Evolutionary conservation across 2,329 filamentous ascomycete species (phyloP).

Genomic region (Pseudodiploospora longispora): DNA sequence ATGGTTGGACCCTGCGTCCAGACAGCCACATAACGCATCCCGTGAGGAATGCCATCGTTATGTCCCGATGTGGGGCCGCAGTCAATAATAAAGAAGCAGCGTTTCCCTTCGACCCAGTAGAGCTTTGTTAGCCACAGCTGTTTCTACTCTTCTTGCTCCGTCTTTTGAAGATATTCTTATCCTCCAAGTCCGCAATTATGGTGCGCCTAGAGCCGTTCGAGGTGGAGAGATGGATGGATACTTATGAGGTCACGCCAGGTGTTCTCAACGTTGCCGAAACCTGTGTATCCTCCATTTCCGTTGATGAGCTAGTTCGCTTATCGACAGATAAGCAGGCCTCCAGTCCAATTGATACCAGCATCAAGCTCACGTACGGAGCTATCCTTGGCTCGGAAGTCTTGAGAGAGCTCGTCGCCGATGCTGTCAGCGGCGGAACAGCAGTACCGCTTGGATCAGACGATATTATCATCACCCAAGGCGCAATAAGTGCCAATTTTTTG

Average conservation of each 20-base stretch:
- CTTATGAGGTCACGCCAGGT: constrained; percentile 46
- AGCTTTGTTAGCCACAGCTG: neutral
- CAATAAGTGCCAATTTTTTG: constrained; percentile 80
- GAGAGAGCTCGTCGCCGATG: constrained; percentile 51
- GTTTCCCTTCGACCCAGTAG: neutral
- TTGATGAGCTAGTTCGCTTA: constrained; percentile 56
- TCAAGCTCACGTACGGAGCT: constrained; percentile 61
- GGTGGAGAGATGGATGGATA: constrained; percentile 66
- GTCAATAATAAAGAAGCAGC: neutral
- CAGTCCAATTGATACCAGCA: constrained; percentile 39
- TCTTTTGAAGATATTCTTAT: too few relatives aligned
- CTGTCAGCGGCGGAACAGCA: constrained; percentile 53
- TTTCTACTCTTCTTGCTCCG: too few relatives aligned
- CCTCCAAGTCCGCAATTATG: constrained; percentile 27
- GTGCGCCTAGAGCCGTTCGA: constrained; percentile 53
- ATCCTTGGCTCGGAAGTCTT: constrained; percentile 61
- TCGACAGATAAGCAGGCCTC: constrained; percentile 42
- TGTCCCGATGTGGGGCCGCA: too few relatives aligned
- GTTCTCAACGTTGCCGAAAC: constrained; percentile 71
- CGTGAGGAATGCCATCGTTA: too few relatives aligned
- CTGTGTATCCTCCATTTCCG: constrained; percentile 65
- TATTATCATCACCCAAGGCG: constrained; percentile 70
- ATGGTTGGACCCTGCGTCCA: too few relatives aligned
- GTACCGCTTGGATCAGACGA: constrained; percentile 44
- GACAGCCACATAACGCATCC: too few relatives aligned